Base-by-base conservation (phyloP, 352 stramenopile species). In the Pythium rhizo-oryzae region DNA sequence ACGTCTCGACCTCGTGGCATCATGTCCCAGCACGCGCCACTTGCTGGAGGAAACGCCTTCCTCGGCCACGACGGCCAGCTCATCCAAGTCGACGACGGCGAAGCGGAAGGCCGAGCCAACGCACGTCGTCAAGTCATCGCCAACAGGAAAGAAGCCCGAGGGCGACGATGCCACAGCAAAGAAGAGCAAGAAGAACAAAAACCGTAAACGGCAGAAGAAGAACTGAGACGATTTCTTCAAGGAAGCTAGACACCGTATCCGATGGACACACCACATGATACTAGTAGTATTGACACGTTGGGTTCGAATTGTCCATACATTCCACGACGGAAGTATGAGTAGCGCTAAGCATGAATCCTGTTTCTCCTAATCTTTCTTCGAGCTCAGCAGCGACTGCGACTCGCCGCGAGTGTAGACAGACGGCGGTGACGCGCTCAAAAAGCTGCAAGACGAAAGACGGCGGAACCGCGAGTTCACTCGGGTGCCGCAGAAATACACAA, bases 401-500 rank as follows among this genome's bases (percentile, higher is more conserved):
- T 93, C 85, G 33, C 72, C 72, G 4, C 63, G 67, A 11, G 71
- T 43, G 74, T 87, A 87, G 75, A 78, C 78, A 56, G 70, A 77
- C 37, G 79, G 71, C 12, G 85, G 85, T 56, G 85, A 91, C 12
- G 81, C 72, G 47, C 82, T 92, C 50, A 92, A 46, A 44, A 91
- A 87, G 70, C 84, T 92, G 65, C 80, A 91, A 12, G 82, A 89
- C 54, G 86, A 94, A 16, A 94, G 66, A 39, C 81, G 83, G 9
- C 84, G 84, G 73, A 87, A 93, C 41, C 84, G 83, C 67, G 80
- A 90, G 75, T 93, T 90, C 53, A 94, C 83, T 60, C 74, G 71
- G 39, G 84, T 93, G 66, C 86, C 86, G 35, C 82, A 93, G 68
- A 94, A 94, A 52, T 90, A 91, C 23, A 94, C 86, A 54, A 92